Percentiles rank a stretch among this genome's conserved stretches.
Evolutionary conservation across 176 grass and related monocot species (phyloP).

Genomic region (Carex parvula): DNA sequence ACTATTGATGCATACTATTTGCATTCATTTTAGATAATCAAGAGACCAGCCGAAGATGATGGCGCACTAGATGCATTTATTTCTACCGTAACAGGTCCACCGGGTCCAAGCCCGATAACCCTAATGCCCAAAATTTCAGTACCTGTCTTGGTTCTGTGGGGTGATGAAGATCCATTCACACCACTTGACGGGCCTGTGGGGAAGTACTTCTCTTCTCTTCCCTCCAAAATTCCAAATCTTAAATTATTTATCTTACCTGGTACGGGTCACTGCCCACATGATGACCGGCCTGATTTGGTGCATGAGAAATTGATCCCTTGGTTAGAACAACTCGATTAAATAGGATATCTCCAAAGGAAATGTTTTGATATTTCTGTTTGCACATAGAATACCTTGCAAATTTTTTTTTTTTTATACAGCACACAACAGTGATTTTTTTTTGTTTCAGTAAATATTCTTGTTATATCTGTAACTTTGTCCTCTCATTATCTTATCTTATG

Average conservation of each 20-base stretch:
- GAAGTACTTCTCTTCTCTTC: constrained; percentile 66
- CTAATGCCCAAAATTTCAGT: constrained; percentile 57
- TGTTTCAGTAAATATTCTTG: neutral
- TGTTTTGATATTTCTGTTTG: neutral
- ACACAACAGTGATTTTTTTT: neutral
- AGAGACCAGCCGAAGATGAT: constrained; percentile 51
- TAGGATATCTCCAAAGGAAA: neutral
- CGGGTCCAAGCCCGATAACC: constrained; percentile 60
- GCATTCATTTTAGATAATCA: constrained; percentile 49
- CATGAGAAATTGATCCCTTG: constrained; percentile 77
- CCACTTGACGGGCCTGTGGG: constrained; percentile 86
- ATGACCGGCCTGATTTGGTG: constrained; percentile 76
- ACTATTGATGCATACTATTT: constrained; percentile 8
- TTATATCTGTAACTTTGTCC: neutral
- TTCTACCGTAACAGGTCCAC: constrained; percentile 79
- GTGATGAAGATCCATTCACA: constrained; percentile 79
- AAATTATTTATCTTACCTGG: constrained; percentile 57
- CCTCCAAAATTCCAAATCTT: constrained; percentile 52
- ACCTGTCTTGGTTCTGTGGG: constrained; percentile 84
- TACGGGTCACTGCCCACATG: constrained; percentile 87
- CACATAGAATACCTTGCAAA: neutral
- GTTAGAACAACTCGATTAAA: constrained; percentile 26
- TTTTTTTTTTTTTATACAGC: neutral
- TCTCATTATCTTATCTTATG: neutral
- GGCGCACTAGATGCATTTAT: constrained; percentile 86